Evolutionary conservation across 2,329 filamentous ascomycete species (phyloP).

Genomic region (Rasamsonia emersonii): DNA sequence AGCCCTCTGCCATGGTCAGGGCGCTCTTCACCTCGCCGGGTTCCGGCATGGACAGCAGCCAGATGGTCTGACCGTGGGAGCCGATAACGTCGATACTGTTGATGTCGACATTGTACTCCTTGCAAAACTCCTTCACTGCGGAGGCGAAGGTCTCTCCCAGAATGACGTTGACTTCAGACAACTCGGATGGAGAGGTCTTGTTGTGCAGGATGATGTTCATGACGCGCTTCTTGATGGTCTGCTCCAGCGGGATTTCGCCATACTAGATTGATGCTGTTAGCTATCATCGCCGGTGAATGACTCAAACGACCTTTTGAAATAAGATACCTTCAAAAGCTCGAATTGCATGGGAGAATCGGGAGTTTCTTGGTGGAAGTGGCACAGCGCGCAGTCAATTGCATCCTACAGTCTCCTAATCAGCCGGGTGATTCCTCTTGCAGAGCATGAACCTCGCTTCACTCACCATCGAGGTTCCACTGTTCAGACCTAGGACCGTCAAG

Average conservation of each 20-base stretch:
- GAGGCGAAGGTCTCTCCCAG: slow-evolving; percentile 50
- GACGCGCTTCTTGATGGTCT: slow-evolving; percentile 47
- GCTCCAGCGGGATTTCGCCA: slow-evolving; percentile 47
- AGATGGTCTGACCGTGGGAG: slow-evolving; percentile 53
- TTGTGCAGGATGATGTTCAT: slow-evolving; percentile 51
- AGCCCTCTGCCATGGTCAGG: slow-evolving; percentile 51
- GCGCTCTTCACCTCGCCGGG: slow-evolving; percentile 39
- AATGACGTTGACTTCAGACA: slow-evolving; percentile 50
- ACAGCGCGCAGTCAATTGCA: slow-evolving; percentile 51
- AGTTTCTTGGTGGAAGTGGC: slow-evolving; percentile 46
- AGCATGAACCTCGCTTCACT: slow-evolving; percentile 1
- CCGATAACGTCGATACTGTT: slow-evolving; percentile 46
- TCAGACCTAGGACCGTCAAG: slow-evolving; percentile 47
- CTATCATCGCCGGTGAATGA: too few relatives aligned
- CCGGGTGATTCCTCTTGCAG: slow-evolving; percentile 1
- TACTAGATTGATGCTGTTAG: too few relatives aligned
- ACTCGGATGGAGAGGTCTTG: slow-evolving; percentile 43
- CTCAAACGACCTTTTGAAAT: neutral
- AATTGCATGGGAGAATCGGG: slow-evolving; percentile 48
- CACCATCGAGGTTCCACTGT: slow-evolving; percentile 46
- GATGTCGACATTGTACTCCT: slow-evolving; percentile 35
- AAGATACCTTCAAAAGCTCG: slow-evolving; percentile 37
- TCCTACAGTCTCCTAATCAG: slow-evolving; percentile 21
- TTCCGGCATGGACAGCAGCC: slow-evolving; percentile 47
- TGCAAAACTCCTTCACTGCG: slow-evolving; percentile 44